phyloP scores from a whole-genome alignment of 2,329 filamentous ascomycete species.

The Aspergillus tanneri region DNA sequence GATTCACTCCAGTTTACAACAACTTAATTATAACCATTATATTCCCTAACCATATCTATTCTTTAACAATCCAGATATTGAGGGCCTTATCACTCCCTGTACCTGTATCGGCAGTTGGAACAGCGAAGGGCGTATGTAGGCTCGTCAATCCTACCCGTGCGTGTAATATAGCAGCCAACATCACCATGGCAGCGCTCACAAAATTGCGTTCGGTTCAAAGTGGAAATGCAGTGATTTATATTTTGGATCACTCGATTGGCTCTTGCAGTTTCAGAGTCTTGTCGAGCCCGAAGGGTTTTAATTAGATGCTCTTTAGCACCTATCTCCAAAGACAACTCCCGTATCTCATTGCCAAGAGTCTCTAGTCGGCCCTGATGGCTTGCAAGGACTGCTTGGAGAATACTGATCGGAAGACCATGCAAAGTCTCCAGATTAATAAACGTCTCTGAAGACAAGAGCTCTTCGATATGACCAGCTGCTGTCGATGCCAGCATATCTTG shows the following conservation, averaged over 20 bases:
- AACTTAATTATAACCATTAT: no score
- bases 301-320: no score
- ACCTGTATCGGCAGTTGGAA: neutral
- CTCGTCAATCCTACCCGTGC: neutral
- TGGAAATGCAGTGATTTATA: neutral
- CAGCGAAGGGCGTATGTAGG: neutral
- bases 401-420: neutral
- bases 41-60: no score
- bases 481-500: neutral
- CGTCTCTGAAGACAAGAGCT: neutral
- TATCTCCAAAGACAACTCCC: no score
- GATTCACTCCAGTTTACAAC: no score
- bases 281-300: neutral
- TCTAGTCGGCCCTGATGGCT: neutral
- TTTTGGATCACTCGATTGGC: neutral
- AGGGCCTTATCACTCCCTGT: no score
- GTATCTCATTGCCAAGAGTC: neutral
- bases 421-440: neutral
- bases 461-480: neutral
- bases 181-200: neutral
- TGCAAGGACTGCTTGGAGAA: neutral
- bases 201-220: neutral
- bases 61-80: no score
- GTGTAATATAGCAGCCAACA: neutral
- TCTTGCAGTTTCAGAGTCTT: neutral